Conservation (phyloP, 306 rosid genomes). For the Inga leiocalycina region DNA sequence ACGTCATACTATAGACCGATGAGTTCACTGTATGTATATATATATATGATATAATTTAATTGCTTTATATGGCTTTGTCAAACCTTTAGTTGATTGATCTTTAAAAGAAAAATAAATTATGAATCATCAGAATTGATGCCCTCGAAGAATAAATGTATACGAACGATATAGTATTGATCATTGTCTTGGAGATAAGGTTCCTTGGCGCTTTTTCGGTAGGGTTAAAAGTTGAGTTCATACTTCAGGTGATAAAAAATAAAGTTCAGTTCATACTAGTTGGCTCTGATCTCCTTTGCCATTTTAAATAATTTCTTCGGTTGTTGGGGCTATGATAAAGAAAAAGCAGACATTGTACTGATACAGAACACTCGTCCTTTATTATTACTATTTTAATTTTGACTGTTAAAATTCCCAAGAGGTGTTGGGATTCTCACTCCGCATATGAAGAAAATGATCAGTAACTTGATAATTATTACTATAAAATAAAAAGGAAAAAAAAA, state of each 20-base stretch:
- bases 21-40: neutral
- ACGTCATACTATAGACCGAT: neutral
- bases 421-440: neutral
- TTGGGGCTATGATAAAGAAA: neutral
- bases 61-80: neutral
- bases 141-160: neutral
- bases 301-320: neutral
- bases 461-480: neutral
- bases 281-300: neutral
- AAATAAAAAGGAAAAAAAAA: neutral
- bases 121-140: neutral
- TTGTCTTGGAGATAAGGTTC: conserved; percentile 9
- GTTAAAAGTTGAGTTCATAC: conserved; percentile 4
- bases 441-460: neutral
- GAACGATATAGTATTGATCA: neutral
- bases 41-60: neutral
- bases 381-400: neutral
- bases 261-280: conserved; percentile 1
- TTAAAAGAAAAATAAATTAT: neutral
- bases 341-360: neutral
- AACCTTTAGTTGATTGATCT: neutral
- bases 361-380: neutral
- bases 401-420: neutral
- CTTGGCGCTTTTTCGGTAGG: neutral
- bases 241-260: neutral